Base-by-base conservation (phyloP, 352 stramenopile species). In the Phytophthora megakarya region DNA sequence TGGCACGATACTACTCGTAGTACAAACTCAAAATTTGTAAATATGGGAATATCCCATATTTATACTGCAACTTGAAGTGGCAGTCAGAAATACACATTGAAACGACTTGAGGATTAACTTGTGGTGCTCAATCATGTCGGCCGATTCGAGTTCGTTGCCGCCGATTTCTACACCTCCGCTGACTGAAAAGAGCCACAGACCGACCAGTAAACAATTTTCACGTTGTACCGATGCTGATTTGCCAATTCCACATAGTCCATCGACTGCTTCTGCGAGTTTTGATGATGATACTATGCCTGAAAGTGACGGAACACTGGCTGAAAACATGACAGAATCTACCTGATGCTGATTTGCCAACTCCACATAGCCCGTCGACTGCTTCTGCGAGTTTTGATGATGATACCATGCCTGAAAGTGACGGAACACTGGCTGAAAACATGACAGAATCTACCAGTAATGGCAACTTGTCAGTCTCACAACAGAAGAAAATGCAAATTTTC, bases 401-500 rank as follows among this genome's bases (percentile, higher is more conserved):
- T 3, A 5, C 43, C 4, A 15, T 55, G 26, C 51, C 51, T 9
- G 65, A 66, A 13, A 62, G 25, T 16, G 61, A 65, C 25, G 33
- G 44, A 35, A 53, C 23, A 16, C 35, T 42, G 11, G 13, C 22
- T 23, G 45, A 64, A 13, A 21, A 38, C 16, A 7, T 44, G n/a
- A 16, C 11, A 25, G 45, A 46, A n/a, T 1, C 47, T 38, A 1
- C 18, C 1, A 30, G 22, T 28, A 39, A 21, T 26, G 72, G 23
- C 0, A 39, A 46, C 9, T n/a, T 81, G 10, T 73, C 69, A 2
- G 39, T 63, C 11, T 35, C 32, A 6, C 77, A 86, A 25, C 63
- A 70, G 38, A 72, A 74, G 19, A 70, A 73, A 6, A 28, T 75
- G 19, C 43, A 70, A 45, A 39, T 86, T 4, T 89, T 83, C 13